Conservation (phyloP, 805 yeast species). For the Wickerhamomyces bisporus region DNA sequence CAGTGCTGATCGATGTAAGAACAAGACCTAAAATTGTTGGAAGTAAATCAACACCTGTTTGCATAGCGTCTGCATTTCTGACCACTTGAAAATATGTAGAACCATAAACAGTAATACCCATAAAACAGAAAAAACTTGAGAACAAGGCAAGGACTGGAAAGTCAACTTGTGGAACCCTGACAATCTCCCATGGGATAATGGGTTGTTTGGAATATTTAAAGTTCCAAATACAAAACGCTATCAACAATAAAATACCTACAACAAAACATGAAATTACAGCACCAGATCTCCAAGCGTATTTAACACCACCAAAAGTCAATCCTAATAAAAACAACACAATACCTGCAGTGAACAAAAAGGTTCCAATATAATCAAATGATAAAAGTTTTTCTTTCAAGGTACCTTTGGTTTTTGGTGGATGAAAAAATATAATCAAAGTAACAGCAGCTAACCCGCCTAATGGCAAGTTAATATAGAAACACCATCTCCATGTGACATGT, state of each 20-base stretch:
- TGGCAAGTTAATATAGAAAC: conserved; percentile 67
- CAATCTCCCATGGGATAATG: conserved; percentile 38
- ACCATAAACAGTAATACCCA: conserved; percentile 31
- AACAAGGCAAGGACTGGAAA: conserved; percentile 27
- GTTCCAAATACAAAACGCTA: conserved; percentile 34
- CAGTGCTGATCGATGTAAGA: conserved; percentile 14
- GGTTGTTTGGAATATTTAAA: conserved; percentile 40
- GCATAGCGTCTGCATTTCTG: conserved; percentile 23
- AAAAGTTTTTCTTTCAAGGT: conserved; percentile 32
- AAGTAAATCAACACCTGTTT: conserved; percentile 19
- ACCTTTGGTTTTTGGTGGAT: conserved; percentile 44
- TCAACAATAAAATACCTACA: conserved; percentile 36
- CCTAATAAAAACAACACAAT: conserved; percentile 43
- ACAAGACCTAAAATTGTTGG: conserved; percentile 17
- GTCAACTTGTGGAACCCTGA: conserved; percentile 31
- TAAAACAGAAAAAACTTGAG: conserved; percentile 34
- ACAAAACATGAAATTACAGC: conserved; percentile 44
- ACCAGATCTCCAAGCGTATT: conserved; percentile 51
- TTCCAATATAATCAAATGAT: conserved; percentile 46
- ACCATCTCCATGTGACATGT: conserved; percentile 68
- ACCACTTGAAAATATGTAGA: conserved; percentile 49
- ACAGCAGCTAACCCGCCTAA: conserved; percentile 49
- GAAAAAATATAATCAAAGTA: conserved; percentile 35
- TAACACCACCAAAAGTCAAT: conserved; percentile 49
- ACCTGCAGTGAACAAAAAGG: conserved; percentile 36